Evolutionary conservation across 345 rosid genomes (phyloP), one percentile per base, ranked within the genome.

Genomic region (Citrus australasica): DNA sequence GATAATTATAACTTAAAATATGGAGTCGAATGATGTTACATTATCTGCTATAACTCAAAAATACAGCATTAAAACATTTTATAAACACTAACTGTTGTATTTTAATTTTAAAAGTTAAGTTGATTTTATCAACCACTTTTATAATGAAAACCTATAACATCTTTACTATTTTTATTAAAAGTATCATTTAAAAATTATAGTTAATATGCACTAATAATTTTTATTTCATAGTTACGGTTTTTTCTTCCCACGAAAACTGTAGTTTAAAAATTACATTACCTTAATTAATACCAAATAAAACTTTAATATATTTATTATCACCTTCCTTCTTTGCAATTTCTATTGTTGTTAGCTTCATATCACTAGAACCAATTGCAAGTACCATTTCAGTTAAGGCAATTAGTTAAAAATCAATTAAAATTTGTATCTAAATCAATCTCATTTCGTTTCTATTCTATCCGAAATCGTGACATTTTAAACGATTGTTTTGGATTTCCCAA

Each of bases 21-120:
- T 0, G 16, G 4, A 1, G 13, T 42, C 0, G 4, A 10, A 10
- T 11, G 1, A 42, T 10, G 1, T 0, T 3, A 11, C 4, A 42
- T 4, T 10, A 42, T 42, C 0, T 0, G 2, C 0, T 42, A 42
- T 42, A 42, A 0, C 14, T 10, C 0, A 42, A 42, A 42, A 46
- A 46, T 11, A 46, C 1, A 46, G 1, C 0, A 3, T 0, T 46
- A 11, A 46, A 46, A 4, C 0, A 3, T 13, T 11, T 46, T 46
- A 0, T 11, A 46, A 46, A 13, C 0, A 13, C 0, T 46, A 13
- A 0, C 1, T 46, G 0, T 3, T 13, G 5, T 46, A 46, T 1
- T 3, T 13, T 13, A 0, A 46, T 1, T 3, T 13, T 13, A 0
- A 0, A 46, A 11, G 0, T 0, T 11, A 13, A 13, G 1, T 11